Percentiles rank a stretch among this genome's conserved stretches.
phyloP scores from a whole-genome alignment of 345 rosid genomes.

The Tarenaya hassleriana region DNA sequence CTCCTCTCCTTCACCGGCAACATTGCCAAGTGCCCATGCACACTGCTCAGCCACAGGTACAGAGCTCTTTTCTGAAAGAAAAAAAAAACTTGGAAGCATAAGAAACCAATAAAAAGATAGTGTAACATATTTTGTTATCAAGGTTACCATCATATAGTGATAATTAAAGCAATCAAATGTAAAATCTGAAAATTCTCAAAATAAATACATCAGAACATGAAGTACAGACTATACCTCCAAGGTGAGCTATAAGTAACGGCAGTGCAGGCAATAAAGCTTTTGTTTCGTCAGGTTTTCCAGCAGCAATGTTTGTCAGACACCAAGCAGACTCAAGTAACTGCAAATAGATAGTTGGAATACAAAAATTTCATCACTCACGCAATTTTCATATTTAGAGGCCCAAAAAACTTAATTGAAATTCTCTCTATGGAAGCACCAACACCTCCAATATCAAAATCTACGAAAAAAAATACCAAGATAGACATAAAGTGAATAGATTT shows the following conservation, averaged over 20 bases:
- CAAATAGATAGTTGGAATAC: conserved; percentile 16
- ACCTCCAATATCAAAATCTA: conserved; percentile 5
- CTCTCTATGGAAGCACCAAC: background rate
- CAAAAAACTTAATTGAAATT: background rate
- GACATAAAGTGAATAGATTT: conserved; percentile 3
- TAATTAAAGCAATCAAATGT: too few species aligned
- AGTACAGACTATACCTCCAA: conserved; percentile 58
- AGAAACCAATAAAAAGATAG: conserved; percentile 12
- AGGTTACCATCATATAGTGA: too few species aligned
- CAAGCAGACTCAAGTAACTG: conserved; percentile 98
- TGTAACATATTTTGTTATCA: background rate
- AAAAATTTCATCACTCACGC: conserved; percentile 1
- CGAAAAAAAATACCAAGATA: background rate
- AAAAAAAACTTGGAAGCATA: conserved; percentile 22
- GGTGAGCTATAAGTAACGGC: conserved; percentile 87
- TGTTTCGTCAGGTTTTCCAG: conserved; percentile 93
- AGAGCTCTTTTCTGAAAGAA: conserved; percentile 71
- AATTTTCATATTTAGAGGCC: conserved; percentile 1
- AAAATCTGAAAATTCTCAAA: background rate
- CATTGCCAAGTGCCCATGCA: conserved; percentile 97
- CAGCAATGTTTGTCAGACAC: conserved; percentile 97
- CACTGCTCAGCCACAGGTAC: conserved; percentile 92
- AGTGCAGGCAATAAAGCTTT: conserved; percentile 77
- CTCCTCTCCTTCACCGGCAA: conserved; percentile 96
- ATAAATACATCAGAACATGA: background rate